A percentile compares a stretch with the other conserved stretches of the same genome.
phyloP scores from a whole-genome alignment of 2,329 filamentous ascomycete genomes.

The Colletotrichum sojae region DNA sequence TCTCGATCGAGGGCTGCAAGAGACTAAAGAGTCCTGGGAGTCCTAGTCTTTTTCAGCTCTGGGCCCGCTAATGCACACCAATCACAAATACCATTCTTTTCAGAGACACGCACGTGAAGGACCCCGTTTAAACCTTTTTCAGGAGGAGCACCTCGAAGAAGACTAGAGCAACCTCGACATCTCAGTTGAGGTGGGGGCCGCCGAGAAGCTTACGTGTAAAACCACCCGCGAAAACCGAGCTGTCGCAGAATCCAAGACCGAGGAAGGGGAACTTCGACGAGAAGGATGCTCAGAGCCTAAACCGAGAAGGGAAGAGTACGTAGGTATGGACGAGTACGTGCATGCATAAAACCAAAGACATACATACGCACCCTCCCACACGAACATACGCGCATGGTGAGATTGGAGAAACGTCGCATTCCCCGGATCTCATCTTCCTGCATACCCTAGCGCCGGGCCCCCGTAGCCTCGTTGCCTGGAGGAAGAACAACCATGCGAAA shows the following conservation, averaged over 20 bases:
- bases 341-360: no score
- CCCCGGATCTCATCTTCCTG: conserved; percentile 38
- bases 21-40: background rate
- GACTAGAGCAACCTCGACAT: background rate
- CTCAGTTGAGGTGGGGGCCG: conserved; percentile 2
- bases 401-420: conserved; percentile 17
- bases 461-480: conserved; percentile 14
- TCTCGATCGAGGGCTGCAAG: conserved; percentile 23
- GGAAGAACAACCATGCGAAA: conserved; percentile 6
- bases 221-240: conserved; percentile 11
- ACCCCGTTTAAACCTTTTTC: background rate
- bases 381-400: background rate
- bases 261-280: conserved; percentile 10
- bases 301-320: no score
- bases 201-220: background rate
- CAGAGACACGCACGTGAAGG: background rate
- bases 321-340: no score
- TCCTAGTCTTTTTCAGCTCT: conserved; percentile 19
- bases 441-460: conserved; percentile 31
- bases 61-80: conserved; percentile 25
- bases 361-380: background rate
- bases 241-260: conserved; percentile 37
- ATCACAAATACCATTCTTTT: conserved; percentile 14
- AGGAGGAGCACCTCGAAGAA: background rate
- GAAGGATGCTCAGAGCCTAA: background rate